These are phyloP conservation scores for Trichoderma asperelloides DNA, from an alignment of 495 filamentous ascomycete genomes.

Conservation along the genomic window DNA sequence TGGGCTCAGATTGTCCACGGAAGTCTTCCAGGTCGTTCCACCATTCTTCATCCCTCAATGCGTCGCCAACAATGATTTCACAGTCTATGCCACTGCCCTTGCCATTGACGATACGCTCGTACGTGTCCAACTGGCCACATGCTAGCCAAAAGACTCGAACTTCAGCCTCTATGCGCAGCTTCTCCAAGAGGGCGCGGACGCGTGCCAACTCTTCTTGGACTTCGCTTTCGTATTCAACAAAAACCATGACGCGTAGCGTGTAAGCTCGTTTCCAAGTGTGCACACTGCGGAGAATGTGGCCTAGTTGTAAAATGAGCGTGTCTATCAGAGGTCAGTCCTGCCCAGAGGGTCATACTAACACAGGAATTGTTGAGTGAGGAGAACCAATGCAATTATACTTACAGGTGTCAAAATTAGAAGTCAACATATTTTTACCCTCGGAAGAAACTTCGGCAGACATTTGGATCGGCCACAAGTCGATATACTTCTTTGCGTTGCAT, in stretches of 20 bases:
- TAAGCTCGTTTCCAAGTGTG: conserved; percentile 74
- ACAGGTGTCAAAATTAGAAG: conserved; percentile 87
- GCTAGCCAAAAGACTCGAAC: conserved; percentile 77
- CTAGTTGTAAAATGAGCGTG: conserved; percentile 77
- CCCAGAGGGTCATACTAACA: background rate
- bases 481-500: conserved; percentile 60
- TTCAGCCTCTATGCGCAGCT: conserved; percentile 71
- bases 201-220: conserved; percentile 68
- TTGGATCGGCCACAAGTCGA: conserved; percentile 84
- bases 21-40: conserved; percentile 67
- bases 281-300: conserved; percentile 76
- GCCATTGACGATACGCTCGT: conserved; percentile 73
- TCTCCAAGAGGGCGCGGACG: conserved; percentile 67
- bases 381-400: conserved; percentile 15
- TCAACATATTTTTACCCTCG: conserved; percentile 60
- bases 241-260: conserved; percentile 66
- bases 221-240: conserved; percentile 83
- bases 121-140: conserved; percentile 59
- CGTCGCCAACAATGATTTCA: conserved; percentile 44
- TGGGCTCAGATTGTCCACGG: conserved; percentile 46
- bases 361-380: background rate
- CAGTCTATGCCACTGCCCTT: conserved; percentile 33
- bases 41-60: conserved; percentile 65
- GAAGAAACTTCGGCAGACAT: conserved; percentile 68
- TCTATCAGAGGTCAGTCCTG: conserved; percentile 28